phyloP scores from a whole-genome alignment of 768 basidiomycete species.

The Coprinopsis sp. region DNA sequence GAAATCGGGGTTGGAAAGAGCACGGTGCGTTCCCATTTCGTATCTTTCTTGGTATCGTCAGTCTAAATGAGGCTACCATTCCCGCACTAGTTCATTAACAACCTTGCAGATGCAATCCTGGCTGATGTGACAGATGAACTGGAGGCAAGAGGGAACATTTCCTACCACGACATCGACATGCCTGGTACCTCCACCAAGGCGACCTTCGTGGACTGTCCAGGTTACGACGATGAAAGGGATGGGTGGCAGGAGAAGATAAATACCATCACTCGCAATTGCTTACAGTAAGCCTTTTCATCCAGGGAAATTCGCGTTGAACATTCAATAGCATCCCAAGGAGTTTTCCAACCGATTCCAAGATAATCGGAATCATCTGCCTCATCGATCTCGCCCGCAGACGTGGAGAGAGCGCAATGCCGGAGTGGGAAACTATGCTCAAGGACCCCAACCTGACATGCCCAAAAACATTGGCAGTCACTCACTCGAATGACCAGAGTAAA shows the following conservation, averaged over 20 bases:
- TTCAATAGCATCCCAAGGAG: neutral
- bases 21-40: neutral
- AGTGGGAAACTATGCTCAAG: neutral
- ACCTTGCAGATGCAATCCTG: neutral
- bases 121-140: neutral
- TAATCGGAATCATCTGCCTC: neutral
- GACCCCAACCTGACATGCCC: constrained; percentile 3
- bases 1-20: neutral
- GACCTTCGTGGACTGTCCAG: neutral
- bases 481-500: too few species aligned
- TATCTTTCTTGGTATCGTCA: too few species aligned
- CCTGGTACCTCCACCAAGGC: neutral
- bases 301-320: neutral
- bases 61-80: neutral
- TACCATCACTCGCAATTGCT: neutral
- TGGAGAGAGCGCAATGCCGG: too few species aligned
- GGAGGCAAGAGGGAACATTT: neutral
- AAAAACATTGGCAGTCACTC: neutral
- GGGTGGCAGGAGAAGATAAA: neutral
- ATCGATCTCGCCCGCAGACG: neutral
- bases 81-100: neutral
- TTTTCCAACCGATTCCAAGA: neutral
- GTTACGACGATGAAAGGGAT: neutral
- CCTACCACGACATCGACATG: neutral
- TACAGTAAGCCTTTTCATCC: neutral